Conservation (phyloP, 768 basidiomycete species). For the Suillus paluster region DNA sequence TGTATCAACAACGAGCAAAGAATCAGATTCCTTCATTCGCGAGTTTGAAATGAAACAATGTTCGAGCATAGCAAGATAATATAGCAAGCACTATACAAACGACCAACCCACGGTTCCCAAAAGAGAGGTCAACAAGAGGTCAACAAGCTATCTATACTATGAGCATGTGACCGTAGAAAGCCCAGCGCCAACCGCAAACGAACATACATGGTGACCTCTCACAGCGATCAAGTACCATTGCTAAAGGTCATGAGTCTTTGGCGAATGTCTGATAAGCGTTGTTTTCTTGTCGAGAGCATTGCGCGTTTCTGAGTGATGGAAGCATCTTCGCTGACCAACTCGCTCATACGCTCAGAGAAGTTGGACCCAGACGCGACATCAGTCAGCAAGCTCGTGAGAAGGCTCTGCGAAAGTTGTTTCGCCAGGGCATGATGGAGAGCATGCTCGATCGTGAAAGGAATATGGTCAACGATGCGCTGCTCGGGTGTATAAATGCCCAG, state of each 20-base stretch:
- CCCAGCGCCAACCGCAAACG: neutral
- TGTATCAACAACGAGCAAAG: neutral
- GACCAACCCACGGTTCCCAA: neutral
- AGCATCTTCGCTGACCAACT: slow-evolving; percentile 53
- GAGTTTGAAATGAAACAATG: neutral
- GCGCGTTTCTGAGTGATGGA: slow-evolving; percentile 36
- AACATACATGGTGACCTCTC: neutral
- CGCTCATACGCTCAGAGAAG: no score
- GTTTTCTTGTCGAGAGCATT: slow-evolving; percentile 36
- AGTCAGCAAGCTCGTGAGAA: slow-evolving; percentile 40
- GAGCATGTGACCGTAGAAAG: neutral
- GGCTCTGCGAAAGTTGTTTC: slow-evolving; percentile 35
- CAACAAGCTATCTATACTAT: neutral
- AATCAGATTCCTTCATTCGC: neutral
- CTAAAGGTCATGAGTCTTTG: slow-evolving; percentile 37
- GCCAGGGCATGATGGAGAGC: slow-evolving; percentile 46
- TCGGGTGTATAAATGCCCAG: neutral
- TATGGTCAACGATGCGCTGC: slow-evolving; percentile 58
- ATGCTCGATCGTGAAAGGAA: slow-evolving; percentile 55
- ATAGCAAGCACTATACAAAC: neutral
- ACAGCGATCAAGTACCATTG: neutral
- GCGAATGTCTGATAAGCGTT: slow-evolving; percentile 45
- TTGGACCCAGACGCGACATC: slow-evolving; percentile 17
- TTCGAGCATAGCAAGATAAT: neutral
- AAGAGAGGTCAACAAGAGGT: neutral